These are phyloP conservation scores for Iris pallida DNA, from an alignment of 116 monocot genomes.

Conservation along the genomic window DNA sequence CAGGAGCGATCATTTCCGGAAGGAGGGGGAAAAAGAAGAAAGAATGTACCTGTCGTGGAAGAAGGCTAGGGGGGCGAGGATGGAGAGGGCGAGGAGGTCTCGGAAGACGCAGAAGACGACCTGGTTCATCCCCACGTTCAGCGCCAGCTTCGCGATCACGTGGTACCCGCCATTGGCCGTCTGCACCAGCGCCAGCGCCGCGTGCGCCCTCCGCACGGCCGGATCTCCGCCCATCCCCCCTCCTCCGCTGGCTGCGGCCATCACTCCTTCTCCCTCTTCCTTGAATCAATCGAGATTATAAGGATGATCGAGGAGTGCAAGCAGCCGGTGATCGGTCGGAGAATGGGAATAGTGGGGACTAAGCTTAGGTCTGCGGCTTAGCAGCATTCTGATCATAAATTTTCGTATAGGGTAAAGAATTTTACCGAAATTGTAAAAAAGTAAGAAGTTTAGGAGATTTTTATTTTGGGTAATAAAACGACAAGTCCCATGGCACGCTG, in stretches of 20 bases:
- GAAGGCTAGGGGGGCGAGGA: slow-evolving; percentile 69
- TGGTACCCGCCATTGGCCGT: slow-evolving; percentile 59
- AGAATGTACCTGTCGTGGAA: slow-evolving; percentile 25
- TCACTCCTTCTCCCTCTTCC: too few relatives aligned
- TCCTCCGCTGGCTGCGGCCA: background rate
- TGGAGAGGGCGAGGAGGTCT: slow-evolving; percentile 67
- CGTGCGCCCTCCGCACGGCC: slow-evolving; percentile 39
- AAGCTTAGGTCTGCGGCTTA: too few relatives aligned
- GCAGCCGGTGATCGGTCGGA: too few relatives aligned
- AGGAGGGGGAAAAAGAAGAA: slow-evolving; percentile 1
- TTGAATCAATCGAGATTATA: too few relatives aligned
- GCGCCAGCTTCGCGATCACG: slow-evolving; percentile 69
- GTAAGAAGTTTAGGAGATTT: too few relatives aligned
- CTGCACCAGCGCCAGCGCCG: slow-evolving; percentile 56
- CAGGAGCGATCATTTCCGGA: background rate
- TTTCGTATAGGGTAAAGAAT: too few relatives aligned
- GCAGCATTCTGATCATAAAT: too few relatives aligned
- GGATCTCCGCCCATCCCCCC: slow-evolving; percentile 9
- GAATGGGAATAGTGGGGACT: too few relatives aligned
- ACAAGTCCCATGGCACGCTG: too few relatives aligned
- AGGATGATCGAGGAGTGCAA: too few relatives aligned
- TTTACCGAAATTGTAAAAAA: too few relatives aligned
- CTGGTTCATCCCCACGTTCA: slow-evolving; percentile 77
- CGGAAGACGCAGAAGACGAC: slow-evolving; percentile 82
- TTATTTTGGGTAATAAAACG: too few relatives aligned